phyloP scores from a whole-genome alignment of 2,329 filamentous ascomycete species.

The Aspergillus fumigatiaffinis region DNA sequence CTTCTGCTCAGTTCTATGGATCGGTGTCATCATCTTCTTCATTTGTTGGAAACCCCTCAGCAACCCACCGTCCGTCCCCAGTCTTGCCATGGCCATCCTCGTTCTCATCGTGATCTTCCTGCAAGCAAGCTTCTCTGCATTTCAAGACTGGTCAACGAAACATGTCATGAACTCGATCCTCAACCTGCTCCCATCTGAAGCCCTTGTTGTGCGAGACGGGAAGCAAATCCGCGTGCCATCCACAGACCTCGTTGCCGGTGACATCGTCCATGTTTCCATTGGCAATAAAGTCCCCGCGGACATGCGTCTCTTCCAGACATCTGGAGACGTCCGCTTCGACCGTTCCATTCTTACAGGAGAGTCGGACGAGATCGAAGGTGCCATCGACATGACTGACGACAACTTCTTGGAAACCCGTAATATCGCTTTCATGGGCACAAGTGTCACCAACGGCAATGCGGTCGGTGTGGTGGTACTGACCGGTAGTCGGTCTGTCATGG shows the following conservation, averaged over 20 bases:
- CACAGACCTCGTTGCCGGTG: slow-evolving; percentile 67
- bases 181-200: slow-evolving; percentile 70
- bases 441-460: slow-evolving; percentile 68
- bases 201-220: slow-evolving; percentile 63
- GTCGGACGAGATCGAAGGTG: slow-evolving; percentile 62
- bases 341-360: slow-evolving; percentile 71
- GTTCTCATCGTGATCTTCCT: slow-evolving; percentile 67
- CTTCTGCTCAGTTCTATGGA: slow-evolving; percentile 69
- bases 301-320: slow-evolving; percentile 65
- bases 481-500: slow-evolving; percentile 70
- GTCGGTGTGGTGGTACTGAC: slow-evolving; percentile 68
- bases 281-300: slow-evolving; percentile 75
- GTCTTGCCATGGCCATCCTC: slow-evolving; percentile 69
- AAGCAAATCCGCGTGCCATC: slow-evolving; percentile 50
- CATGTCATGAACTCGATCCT: slow-evolving; percentile 77
- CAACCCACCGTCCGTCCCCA: slow-evolving; percentile 64
- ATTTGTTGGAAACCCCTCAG: slow-evolving; percentile 73
- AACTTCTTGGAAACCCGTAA: slow-evolving; percentile 77
- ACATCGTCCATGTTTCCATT: slow-evolving; percentile 64
- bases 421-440: slow-evolving; percentile 73
- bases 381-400: slow-evolving; percentile 61
- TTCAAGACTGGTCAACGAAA: slow-evolving; percentile 72
- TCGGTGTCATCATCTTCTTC: slow-evolving; percentile 69
- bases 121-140: slow-evolving; percentile 66
- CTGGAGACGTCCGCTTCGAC: slow-evolving; percentile 69